Evolutionary conservation across 306 rosid genomes (phyloP), one percentile per base, ranked within the genome.

Genomic region (Trifolium pratense): DNA sequence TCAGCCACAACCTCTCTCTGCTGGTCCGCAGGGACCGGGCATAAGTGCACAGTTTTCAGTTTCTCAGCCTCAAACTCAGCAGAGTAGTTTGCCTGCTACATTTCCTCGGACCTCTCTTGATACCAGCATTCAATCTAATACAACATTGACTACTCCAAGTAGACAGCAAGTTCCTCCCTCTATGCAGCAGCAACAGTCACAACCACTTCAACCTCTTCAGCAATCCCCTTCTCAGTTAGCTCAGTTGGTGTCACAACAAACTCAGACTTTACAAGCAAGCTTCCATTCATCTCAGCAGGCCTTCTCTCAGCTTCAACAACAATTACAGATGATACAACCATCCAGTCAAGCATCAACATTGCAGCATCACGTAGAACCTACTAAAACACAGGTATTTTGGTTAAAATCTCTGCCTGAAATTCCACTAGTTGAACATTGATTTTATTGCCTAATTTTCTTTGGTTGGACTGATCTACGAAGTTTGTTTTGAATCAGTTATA

Each of bases 261-360:
- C 89, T 56, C 97, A 91, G 79, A 82, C 80, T 75, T 87, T 91
- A 78, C 94, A 94, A 81, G 98, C 98, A 43, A 94, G 95, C 85
- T 91, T 89, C 81, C 89, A 93, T 86, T 89, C 98, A 11, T 93
- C 98, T 67, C 97, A 84, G 87, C 96, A 93, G 80, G 97, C 96
- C 37, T 91, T 93, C 81, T 89, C 97, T 63, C 96, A 89, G 90
- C 85, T 94, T 77, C 98, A 94, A 66, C 97, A 91, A 79, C 94
- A 93, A 73, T 18, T 93, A 79, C 97, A 91, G 82, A 80, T 75
- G 83, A 88, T 89, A 86, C 98, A 94, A 29, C 98, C 98, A 39
- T 64, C 96, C 40, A 88, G 86, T 80, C 96, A 91, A 69, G 85
- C 84, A 80, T 60, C 74, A 42, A 7, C 87, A 21, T 56, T 82